Conservation (phyloP, 805 yeast genomes). For the Wickerhamiella brachini region DNA sequence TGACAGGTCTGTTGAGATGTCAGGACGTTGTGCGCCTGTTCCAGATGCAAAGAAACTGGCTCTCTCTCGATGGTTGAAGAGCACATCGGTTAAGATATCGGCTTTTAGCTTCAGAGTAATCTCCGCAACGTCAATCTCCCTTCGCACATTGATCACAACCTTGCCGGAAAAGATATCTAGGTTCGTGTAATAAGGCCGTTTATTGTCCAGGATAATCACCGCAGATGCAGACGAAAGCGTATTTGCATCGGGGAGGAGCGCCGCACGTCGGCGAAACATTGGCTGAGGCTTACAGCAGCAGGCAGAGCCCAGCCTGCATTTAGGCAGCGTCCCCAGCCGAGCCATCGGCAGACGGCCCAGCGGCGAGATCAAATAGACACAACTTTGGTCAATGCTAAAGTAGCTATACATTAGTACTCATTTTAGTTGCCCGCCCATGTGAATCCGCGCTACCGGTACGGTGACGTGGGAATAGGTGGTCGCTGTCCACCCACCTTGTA, state of each 20-base stretch:
- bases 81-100: constrained; percentile 7
- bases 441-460: background rate
- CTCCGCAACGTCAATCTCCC: constrained; percentile 6
- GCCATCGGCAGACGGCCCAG: too few relatives aligned
- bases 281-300: background rate
- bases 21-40: background rate
- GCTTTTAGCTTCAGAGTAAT: constrained; percentile 8
- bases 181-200: constrained; percentile 3
- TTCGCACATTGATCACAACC: constrained; percentile 4
- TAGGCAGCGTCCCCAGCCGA: too few relatives aligned
- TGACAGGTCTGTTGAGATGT: background rate
- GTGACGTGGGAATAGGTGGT: background rate
- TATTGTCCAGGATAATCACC: constrained; percentile 2
- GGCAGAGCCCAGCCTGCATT: too few relatives aligned
- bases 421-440: too few relatives aligned
- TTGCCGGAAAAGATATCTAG: constrained; percentile 10
- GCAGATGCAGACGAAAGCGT: background rate
- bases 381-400: too few relatives aligned
- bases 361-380: too few relatives aligned
- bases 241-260: background rate
- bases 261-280: background rate
- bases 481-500: background rate
- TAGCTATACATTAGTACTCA: too few relatives aligned
- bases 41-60: background rate
- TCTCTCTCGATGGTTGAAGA: background rate